Conservation (phyloP, 140 eudicot species). For the Oenanthe javanica region DNA sequence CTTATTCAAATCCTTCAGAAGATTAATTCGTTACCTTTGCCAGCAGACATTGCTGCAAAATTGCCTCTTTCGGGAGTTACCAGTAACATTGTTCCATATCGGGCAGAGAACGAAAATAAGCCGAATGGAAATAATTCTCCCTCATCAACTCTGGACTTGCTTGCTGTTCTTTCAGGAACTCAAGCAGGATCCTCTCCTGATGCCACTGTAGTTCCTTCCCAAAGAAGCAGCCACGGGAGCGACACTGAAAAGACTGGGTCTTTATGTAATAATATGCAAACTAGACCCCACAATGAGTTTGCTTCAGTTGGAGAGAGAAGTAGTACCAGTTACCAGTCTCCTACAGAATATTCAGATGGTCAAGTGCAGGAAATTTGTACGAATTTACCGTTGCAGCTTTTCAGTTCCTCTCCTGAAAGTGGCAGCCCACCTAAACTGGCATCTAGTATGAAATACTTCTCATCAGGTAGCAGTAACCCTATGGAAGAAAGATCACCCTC, state of each 20-base stretch:
- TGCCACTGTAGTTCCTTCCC: conserved; percentile 22
- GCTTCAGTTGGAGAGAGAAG: conserved; percentile 51
- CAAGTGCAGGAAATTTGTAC: conserved; percentile 45
- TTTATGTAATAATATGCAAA: conserved; percentile 24
- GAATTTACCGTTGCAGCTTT: conserved; percentile 59
- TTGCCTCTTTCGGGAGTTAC: conserved; percentile 28
- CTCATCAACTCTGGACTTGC: conserved; percentile 69
- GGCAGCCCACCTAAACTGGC: conserved; percentile 55
- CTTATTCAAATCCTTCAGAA: conserved; percentile 71
- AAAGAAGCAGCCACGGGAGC: conserved; percentile 33
- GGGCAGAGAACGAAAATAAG: conserved; percentile 30
- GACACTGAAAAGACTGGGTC: conserved; percentile 49
- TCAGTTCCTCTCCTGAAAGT: conserved; percentile 74
- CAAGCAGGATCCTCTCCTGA: conserved; percentile 25
- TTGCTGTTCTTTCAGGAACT: conserved; percentile 61
- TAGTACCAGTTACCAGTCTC: conserved; percentile 68
- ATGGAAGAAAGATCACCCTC: conserved; percentile 72
- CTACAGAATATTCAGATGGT: conserved; percentile 63
- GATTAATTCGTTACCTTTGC: conserved; percentile 65
- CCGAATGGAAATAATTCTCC: conserved; percentile 35
- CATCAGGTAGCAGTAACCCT: conserved; percentile 82
- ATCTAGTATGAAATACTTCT: conserved; percentile 55
- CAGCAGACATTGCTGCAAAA: conserved; percentile 38
- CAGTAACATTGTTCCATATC: conserved; percentile 28
- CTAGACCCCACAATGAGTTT: conserved; percentile 28